Evolutionary conservation across 2,329 filamentous ascomycete species (phyloP).

Genomic region (Venturia carpophila): DNA sequence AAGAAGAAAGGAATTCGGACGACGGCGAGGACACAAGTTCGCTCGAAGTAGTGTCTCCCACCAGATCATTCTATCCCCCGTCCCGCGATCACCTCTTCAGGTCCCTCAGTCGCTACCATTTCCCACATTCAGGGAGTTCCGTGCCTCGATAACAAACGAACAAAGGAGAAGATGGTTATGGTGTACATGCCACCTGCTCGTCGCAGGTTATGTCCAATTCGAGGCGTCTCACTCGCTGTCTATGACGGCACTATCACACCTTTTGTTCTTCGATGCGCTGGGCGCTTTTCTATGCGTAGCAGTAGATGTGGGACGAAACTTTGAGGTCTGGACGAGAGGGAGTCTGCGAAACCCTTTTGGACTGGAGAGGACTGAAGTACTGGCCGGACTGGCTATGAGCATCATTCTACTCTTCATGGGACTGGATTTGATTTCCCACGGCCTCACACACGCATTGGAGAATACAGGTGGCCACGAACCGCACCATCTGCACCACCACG

Average conservation of each 20-base stretch:
- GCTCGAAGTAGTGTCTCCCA: constrained; percentile 95
- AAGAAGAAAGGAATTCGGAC: constrained; percentile 64
- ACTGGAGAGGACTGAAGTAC: constrained; percentile 83
- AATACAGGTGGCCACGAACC: constrained; percentile 59
- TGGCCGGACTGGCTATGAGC: constrained; percentile 92
- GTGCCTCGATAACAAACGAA: constrained; percentile 80
- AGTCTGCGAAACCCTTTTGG: constrained; percentile 90
- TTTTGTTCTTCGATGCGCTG: constrained; percentile 91
- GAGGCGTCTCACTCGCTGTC: constrained; percentile 78
- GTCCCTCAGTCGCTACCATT: constrained; percentile 88
- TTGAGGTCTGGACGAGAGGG: constrained; percentile 93
- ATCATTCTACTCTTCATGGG: constrained; percentile 97
- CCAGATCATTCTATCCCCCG: constrained; percentile 92
- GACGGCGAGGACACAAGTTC: constrained; percentile 92
- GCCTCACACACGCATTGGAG: constrained; percentile 87
- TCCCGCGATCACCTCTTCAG: constrained; percentile 75
- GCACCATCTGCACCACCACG: constrained; percentile 51
- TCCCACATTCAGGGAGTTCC: constrained; percentile 80
- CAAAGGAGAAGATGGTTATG: constrained; percentile 78
- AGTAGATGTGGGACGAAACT: constrained; percentile 90
- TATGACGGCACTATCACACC: constrained; percentile 83
- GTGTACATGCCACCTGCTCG: constrained; percentile 79
- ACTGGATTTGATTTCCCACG: constrained; percentile 89
- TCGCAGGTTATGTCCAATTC: constrained; percentile 80
- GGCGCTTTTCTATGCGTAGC: constrained; percentile 85